Evolutionary conservation across 2,329 filamentous ascomycete species (phyloP), one percentile per base, ranked within the genome.

Genomic region (Calonectria naviculata): DNA sequence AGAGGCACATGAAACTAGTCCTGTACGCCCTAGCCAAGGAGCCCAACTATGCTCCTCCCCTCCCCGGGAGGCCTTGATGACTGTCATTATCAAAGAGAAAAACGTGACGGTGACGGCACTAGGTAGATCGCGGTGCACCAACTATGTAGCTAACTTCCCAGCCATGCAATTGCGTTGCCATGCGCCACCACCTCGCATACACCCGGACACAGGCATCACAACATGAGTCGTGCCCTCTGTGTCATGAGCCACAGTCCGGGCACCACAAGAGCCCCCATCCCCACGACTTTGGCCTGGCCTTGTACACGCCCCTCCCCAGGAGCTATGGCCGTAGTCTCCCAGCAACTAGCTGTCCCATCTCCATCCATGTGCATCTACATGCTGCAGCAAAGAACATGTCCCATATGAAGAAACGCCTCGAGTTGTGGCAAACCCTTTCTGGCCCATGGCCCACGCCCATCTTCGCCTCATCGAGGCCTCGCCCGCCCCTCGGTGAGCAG

Each of bases 111-210:
- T 36, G 21, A 44, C 26, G 10, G 52, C 31, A 44, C 34, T 17
- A 63, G 24, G 29, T 24, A 34, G n/a, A 46, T 46, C 28, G 41
- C 15, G 26, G 42, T 64, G 61, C 46, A 38, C 21, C 61, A 64
- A 29, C 24, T 41, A 61, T 42, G 62, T 42, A 41, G 24, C 41
- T 63, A 65, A 44, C 34, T 36, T 64, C 38, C 24, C 24, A 58
- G 44, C 46, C 28, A 56, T 68, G 46, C 56, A 31, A 24, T 47
- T 47, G 56, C 49, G 28, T 24, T 63, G 67, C 60, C 31, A 64
- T 68, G 67, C 67, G 60, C 60, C 42, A 69, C 67, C 49, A 42
- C 67, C 31, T 69, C 67, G 67, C 60, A 52, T 69, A 41, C 67
- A 65, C 49, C 67, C 58, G 36, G 34, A 29, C 46, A 29, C 31